Evolutionary conservation across 129 eudicot species (phyloP).

Genomic region (Flaveria robusta): DNA sequence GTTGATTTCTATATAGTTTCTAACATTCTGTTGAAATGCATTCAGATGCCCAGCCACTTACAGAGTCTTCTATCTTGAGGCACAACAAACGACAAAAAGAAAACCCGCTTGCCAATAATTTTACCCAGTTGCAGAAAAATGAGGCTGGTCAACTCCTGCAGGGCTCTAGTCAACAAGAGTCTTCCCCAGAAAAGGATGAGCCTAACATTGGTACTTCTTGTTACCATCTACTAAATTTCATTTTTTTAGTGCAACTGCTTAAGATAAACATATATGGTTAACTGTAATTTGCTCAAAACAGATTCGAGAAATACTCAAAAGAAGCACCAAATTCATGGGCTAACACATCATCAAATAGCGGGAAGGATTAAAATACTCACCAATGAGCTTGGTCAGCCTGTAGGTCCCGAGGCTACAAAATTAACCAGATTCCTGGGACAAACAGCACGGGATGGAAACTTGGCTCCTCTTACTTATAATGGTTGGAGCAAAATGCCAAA

Average conservation of each 20-base stretch:
- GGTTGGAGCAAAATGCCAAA: slow-evolving; percentile 52
- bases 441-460: slow-evolving; percentile 51
- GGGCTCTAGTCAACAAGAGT: slow-evolving; percentile 35
- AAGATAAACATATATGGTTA: slow-evolving; percentile 6
- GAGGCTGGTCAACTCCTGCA: slow-evolving; percentile 27
- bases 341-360: slow-evolving; percentile 27
- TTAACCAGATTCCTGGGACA: slow-evolving; percentile 48
- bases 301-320: slow-evolving; percentile 28
- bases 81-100: slow-evolving; percentile 21
- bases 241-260: background rate
- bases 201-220: slow-evolving; percentile 2
- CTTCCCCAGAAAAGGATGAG: slow-evolving; percentile 30
- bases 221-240: slow-evolving; percentile 3
- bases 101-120: slow-evolving; percentile 21
- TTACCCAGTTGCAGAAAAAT: slow-evolving; percentile 19
- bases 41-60: slow-evolving; percentile 3
- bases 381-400: slow-evolving; percentile 48
- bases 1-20: background rate
- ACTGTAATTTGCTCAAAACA: slow-evolving; percentile 22
- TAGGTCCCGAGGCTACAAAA: slow-evolving; percentile 48
- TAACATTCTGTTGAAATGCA: slow-evolving; percentile 13
- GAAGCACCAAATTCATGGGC: slow-evolving; percentile 35
- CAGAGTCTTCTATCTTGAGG: slow-evolving; percentile 31
- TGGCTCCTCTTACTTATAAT: slow-evolving; percentile 50
- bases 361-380: slow-evolving; percentile 38